A percentile compares a stretch with the other conserved stretches of the same genome.
Conservation (phyloP, 106 monocot genomes). For the Dioscorea zingiberensis region DNA sequence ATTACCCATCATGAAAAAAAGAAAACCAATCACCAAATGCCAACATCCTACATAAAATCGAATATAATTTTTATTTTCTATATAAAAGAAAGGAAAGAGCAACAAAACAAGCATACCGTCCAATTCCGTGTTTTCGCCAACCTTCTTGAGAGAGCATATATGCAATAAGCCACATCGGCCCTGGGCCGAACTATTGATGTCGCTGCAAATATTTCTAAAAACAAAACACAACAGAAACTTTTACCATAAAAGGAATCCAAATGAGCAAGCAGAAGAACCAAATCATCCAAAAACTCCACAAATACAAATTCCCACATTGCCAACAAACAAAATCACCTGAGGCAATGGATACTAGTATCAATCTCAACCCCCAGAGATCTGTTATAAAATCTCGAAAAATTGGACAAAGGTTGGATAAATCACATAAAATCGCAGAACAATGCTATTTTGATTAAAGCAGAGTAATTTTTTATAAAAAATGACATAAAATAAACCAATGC, state of each 20-base stretch:
- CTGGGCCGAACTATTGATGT: constrained; percentile 54
- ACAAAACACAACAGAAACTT: neutral
- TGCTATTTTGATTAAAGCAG: too few relatives aligned
- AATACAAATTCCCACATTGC: neutral
- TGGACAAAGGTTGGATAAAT: too few relatives aligned
- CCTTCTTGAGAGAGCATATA: constrained; percentile 62
- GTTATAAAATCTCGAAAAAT: too few relatives aligned
- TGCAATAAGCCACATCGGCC: constrained; percentile 78
- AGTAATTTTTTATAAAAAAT: neutral
- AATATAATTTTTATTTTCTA: too few relatives aligned
- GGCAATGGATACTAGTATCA: neutral
- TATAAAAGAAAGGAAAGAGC: neutral
- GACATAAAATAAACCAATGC: neutral
- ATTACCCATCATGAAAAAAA: neutral
- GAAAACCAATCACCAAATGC: neutral
- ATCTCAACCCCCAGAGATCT: neutral
- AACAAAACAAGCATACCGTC: constrained; percentile 40
- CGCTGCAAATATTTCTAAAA: constrained; percentile 63
- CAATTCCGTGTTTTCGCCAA: constrained; percentile 71
- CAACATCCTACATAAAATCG: neutral
- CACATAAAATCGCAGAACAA: too few relatives aligned
- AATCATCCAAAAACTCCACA: neutral
- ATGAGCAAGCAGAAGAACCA: neutral
- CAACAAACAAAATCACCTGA: neutral
- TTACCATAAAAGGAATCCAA: neutral